Conservation (phyloP, 2,329 filamentous ascomycete genomes). For the Hawksworthiomyces lignivorus region DNA sequence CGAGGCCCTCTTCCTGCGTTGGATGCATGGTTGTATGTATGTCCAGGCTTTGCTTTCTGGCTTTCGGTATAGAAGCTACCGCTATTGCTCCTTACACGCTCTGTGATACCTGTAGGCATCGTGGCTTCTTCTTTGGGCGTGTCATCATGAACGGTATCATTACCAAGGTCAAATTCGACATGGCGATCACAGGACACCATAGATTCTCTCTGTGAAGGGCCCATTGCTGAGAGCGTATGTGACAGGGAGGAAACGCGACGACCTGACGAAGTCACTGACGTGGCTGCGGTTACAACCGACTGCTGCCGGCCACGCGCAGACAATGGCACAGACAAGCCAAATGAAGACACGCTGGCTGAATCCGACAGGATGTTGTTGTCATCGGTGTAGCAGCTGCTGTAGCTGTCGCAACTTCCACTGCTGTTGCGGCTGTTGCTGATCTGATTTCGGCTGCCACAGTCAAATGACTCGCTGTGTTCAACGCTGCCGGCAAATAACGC, state of each 20-base stretch:
- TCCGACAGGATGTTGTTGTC: constrained; percentile 5
- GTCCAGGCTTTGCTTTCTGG: too few relatives aligned
- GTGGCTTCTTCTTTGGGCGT: background rate
- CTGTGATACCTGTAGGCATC: too few relatives aligned
- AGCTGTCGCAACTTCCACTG: constrained; percentile 2
- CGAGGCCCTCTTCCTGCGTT: too few relatives aligned
- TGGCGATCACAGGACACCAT: constrained; percentile 1
- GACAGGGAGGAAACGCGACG: constrained; percentile 22
- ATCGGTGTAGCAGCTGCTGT: constrained; percentile 9
- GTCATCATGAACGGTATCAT: background rate
- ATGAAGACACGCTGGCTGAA: constrained; percentile 24
- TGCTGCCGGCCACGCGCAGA: constrained; percentile 26
- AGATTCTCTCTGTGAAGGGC: constrained; percentile 1
- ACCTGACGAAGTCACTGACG: constrained; percentile 29
- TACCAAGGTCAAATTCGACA: constrained; percentile 10
- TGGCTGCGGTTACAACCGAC: constrained; percentile 33
- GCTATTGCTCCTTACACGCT: too few relatives aligned
- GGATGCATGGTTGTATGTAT: too few relatives aligned
- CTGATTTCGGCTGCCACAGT: too few relatives aligned
- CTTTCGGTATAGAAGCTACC: too few relatives aligned
- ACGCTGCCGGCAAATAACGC: too few relatives aligned
- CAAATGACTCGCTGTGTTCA: too few relatives aligned
- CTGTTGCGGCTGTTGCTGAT: background rate
- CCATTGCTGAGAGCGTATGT: constrained; percentile 13
- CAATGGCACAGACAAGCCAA: constrained; percentile 23